These are phyloP conservation scores for Blastocystis sp. DNA, from an alignment of 352 stramenopile genomes.

Conservation along the genomic window DNA sequence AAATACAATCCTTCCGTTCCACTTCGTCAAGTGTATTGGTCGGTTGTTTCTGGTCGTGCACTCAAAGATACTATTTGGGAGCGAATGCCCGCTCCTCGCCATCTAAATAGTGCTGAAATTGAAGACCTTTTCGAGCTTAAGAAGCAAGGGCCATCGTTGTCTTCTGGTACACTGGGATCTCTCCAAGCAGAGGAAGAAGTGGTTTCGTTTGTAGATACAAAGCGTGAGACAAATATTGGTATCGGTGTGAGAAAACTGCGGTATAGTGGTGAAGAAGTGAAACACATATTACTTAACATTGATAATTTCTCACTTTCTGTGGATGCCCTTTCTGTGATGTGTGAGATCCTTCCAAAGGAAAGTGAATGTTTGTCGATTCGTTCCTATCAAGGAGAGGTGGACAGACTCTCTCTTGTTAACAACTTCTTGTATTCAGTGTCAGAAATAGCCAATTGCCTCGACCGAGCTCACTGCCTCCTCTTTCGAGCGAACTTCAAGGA, in stretches of 20 bases:
- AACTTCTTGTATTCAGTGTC: slow-evolving; percentile 1
- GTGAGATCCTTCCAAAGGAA: slow-evolving; percentile 12
- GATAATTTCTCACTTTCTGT: slow-evolving; percentile 25
- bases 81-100: not conserved
- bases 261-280: not conserved
- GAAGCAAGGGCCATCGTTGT: not conserved
- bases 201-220: slow-evolving; percentile 11
- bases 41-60: not conserved
- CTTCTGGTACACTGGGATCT: not conserved
- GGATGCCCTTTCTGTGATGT: slow-evolving; percentile 11
- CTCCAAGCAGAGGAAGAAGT: not conserved
- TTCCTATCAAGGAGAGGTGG: not conserved
- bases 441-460: not conserved
- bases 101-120: not conserved
- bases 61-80: slow-evolving; percentile 51
- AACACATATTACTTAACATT: not conserved
- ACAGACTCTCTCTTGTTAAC: slow-evolving; percentile 30
- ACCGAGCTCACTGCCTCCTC: slow-evolving; percentile 8
- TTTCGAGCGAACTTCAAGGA: not conserved
- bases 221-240: slow-evolving; percentile 43
- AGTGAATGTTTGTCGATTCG: not conserved
- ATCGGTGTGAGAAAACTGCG: slow-evolving; percentile 27
- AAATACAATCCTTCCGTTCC: slow-evolving; percentile 39
- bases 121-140: slow-evolving; percentile 46
- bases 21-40: slow-evolving; percentile 32